A percentile compares a stretch with the other conserved stretches of the same genome.
Conservation (phyloP, 441 rosid genomes). For the Eruca vesicaria region DNA sequence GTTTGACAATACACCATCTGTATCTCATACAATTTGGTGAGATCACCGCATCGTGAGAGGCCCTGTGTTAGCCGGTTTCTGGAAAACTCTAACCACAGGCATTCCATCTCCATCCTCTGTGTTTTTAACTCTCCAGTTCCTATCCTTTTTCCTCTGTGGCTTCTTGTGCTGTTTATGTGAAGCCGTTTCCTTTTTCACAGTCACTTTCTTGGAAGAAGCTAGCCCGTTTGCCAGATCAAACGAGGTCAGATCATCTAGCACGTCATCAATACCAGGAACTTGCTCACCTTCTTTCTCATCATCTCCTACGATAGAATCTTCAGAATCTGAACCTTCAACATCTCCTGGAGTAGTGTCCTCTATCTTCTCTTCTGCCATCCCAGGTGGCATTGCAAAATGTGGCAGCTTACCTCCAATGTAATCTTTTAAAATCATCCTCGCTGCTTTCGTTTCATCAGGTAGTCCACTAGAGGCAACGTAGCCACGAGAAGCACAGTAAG, state of each 20-base stretch:
- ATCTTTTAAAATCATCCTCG: conserved; percentile 83
- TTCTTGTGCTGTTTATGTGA: conserved; percentile 82
- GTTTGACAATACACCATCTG: neutral
- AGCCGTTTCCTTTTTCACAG: conserved; percentile 44
- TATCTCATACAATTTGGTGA: neutral
- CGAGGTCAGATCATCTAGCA: conserved; percentile 68
- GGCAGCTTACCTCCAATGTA: conserved; percentile 83
- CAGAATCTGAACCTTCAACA: conserved; percentile 49
- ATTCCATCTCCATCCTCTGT: conserved; percentile 65
- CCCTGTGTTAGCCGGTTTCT: conserved; percentile 60
- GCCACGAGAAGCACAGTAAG: conserved; percentile 89
- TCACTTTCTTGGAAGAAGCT: conserved; percentile 42
- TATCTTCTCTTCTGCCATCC: conserved; percentile 29
- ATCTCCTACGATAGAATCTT: conserved; percentile 31
- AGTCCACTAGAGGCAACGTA: conserved; percentile 91
- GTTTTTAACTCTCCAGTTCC: conserved; percentile 65
- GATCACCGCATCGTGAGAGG: conserved; percentile 42
- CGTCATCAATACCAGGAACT: conserved; percentile 48
- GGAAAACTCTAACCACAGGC: conserved; percentile 64
- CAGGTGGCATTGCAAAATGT: conserved; percentile 78
- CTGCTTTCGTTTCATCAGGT: conserved; percentile 94
- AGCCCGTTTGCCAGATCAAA: conserved; percentile 79
- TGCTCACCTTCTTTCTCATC: conserved; percentile 23
- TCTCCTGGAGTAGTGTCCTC: conserved; percentile 12
- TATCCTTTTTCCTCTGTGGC: conserved; percentile 82